Conservation (phyloP, 108 stramenopile species). For the Fragilariopsis cylindrus region DNA sequence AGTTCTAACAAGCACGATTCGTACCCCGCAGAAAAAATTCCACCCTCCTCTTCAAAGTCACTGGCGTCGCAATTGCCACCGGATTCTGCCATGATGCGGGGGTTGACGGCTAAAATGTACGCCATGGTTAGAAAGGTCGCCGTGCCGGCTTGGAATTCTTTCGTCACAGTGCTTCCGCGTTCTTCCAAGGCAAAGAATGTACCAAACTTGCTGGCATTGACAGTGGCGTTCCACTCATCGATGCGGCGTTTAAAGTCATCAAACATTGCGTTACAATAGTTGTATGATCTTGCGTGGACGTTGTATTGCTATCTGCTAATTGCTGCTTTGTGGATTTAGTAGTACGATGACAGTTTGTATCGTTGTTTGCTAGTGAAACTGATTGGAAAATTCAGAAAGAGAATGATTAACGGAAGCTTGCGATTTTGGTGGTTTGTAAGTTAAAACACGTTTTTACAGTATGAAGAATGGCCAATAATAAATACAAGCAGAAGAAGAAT, state of each 20-base stretch:
- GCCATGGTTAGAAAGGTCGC: constrained; percentile 74
- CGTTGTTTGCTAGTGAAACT: no score
- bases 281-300: no score
- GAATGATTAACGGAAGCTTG: no score
- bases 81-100: constrained; percentile 56
- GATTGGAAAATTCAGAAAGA: no score
- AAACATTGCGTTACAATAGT: no score
- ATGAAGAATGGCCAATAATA: no score
- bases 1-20: constrained; percentile 39
- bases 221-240: background rate
- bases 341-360: no score
- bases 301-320: no score
- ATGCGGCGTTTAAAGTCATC: background rate
- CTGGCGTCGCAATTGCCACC: constrained; percentile 54
- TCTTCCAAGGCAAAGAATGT: constrained; percentile 42
- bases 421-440: no score
- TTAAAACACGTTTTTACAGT: no score
- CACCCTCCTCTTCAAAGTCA: constrained; percentile 36
- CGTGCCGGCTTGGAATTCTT: constrained; percentile 46
- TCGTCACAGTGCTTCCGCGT: constrained; percentile 42
- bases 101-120: constrained; percentile 64
- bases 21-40: constrained; percentile 47
- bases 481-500: no score
- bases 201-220: constrained; percentile 5
- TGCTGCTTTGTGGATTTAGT: no score